A percentile compares a stretch with the other conserved stretches of the same genome.
Evolutionary conservation across 2,329 filamentous ascomycete species (phyloP).

Genomic region (Arthrobotrys entomopaga): DNA sequence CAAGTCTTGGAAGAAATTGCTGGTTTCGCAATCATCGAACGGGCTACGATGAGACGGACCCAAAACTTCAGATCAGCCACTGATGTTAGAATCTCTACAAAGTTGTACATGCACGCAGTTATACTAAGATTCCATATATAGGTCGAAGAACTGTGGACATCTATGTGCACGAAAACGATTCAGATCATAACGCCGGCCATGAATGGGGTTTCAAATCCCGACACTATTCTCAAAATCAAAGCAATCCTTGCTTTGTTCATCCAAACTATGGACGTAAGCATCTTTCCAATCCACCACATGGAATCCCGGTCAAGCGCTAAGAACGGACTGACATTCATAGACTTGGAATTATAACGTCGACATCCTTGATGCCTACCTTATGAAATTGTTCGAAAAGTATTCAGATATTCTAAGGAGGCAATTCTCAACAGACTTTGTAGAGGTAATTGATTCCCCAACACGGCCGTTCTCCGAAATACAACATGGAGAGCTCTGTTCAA

Average conservation of each 20-base stretch:
- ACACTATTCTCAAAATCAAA: conserved; percentile 92
- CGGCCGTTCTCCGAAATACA: conserved; percentile 17
- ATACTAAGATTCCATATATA: conserved; percentile 61
- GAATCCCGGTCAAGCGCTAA: not conserved
- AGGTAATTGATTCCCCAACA: conserved; percentile 66
- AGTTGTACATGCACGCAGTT: not conserved
- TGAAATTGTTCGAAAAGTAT: conserved; percentile 94
- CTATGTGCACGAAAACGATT: conserved; percentile 90
- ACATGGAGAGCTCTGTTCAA: conserved; percentile 41
- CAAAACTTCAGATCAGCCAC: conserved; percentile 82
- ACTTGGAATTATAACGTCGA: conserved; percentile 89
- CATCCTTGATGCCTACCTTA: conserved; percentile 81
- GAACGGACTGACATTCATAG: conserved; percentile 63
- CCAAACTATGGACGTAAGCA: conserved; percentile 91
- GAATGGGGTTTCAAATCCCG: conserved; percentile 82
- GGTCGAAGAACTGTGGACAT: conserved; percentile 99
- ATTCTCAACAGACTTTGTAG: conserved; percentile 95
- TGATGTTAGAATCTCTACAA: conserved; percentile 71
- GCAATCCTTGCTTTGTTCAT: conserved; percentile 92
- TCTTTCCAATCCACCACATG: not conserved
- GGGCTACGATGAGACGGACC: conserved; percentile 86
- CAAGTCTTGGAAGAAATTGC: conserved; percentile 92
- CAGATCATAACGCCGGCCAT: conserved; percentile 82
- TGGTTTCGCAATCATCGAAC: conserved; percentile 96
- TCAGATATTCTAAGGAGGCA: conserved; percentile 87